A percentile compares a stretch with the other conserved stretches of the same genome.
Conservation (phyloP, 2,329 filamentous ascomycete species). For the Fusarium haematococcum region DNA sequence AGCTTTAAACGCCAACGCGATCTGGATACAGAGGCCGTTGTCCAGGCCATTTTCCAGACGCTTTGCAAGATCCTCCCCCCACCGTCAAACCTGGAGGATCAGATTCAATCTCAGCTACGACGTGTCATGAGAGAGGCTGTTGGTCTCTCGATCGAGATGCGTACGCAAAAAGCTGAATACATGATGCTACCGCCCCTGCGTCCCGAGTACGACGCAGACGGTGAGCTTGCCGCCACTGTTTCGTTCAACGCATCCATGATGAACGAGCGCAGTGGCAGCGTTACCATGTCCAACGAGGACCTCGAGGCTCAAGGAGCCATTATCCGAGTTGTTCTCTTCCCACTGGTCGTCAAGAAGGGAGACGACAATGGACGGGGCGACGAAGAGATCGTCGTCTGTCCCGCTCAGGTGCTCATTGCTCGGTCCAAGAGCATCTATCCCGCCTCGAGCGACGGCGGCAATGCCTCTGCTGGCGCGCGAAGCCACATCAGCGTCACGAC, state of each 20-base stretch:
- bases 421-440: slow-evolving; percentile 56
- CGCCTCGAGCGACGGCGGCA: slow-evolving; percentile 65
- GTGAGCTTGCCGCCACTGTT: slow-evolving; percentile 88
- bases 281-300: slow-evolving; percentile 74
- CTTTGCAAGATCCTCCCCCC: slow-evolving; percentile 88
- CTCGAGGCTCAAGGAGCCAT: slow-evolving; percentile 81
- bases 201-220: slow-evolving; percentile 93
- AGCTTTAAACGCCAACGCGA: slow-evolving; percentile 86
- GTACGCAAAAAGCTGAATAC: slow-evolving; percentile 95
- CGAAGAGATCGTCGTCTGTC: slow-evolving; percentile 94
- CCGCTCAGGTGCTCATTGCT: slow-evolving; percentile 91
- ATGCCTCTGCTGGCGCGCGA: slow-evolving; percentile 55
- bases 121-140: slow-evolving; percentile 92
- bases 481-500: slow-evolving; percentile 54
- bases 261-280: slow-evolving; percentile 86
- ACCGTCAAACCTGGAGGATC: slow-evolving; percentile 80
- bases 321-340: slow-evolving; percentile 94
- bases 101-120: slow-evolving; percentile 85
- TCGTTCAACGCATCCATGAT: slow-evolving; percentile 93
- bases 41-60: slow-evolving; percentile 84
- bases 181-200: slow-evolving; percentile 97
- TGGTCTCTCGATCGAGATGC: slow-evolving; percentile 94
- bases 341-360: slow-evolving; percentile 94
- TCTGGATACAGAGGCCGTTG: slow-evolving; percentile 94
- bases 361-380: slow-evolving; percentile 89